Evolutionary conservation across 2,329 filamentous ascomycete species (phyloP), one percentile per base, ranked within the genome.

Genomic region (Colletotrichum costaricense): DNA sequence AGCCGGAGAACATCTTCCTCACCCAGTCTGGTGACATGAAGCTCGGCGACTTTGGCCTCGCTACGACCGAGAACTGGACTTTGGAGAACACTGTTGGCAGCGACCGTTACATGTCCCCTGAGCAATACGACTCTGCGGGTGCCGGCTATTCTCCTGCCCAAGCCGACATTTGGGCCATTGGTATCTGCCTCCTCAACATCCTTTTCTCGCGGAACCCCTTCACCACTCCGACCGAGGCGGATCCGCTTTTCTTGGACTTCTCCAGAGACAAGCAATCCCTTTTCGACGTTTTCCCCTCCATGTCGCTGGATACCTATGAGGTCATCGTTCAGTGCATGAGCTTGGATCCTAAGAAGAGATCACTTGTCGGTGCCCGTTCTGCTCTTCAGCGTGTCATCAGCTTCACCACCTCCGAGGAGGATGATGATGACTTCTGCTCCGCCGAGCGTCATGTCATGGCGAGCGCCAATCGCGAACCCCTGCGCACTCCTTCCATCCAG

Each of bases 1-100:
- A 99, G 87, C 97, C 97, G 0, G 97, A 99, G 88, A 99, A 99
- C 87, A 98, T 99, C 83, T 98, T 99, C 83, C 88, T 99, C 76
- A 94, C 92, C 72, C 90, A 95, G 74, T 90, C 93, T 77, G 96
- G 96, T 67, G 89, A 93, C 52, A 94, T 98, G 93, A 99, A 99
- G 86, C 91, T 99, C 46, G 97, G 97, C 79, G 97, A 99, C 83
- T 98, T 98, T 81, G 97, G 97, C 67, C 88, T 99, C 75, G 95
- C 95, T 64, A 98, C 96, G 12, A 94, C 92, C 7, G 95, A 97
- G 74, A 88, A 92, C 78, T 98, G 95, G 95, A 97, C 94, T 28
- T 93, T 93, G 78, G 97, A 99, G 86, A 93, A 93, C 75, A 97
- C 94, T 75, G 97, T 99, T 59, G 97, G 97, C 76, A 98, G 97